Evolutionary conservation across 1,139 yeast genomes (phyloP), one percentile per base, ranked within the genome.

Genomic region (Suhomyces wounanorum): DNA sequence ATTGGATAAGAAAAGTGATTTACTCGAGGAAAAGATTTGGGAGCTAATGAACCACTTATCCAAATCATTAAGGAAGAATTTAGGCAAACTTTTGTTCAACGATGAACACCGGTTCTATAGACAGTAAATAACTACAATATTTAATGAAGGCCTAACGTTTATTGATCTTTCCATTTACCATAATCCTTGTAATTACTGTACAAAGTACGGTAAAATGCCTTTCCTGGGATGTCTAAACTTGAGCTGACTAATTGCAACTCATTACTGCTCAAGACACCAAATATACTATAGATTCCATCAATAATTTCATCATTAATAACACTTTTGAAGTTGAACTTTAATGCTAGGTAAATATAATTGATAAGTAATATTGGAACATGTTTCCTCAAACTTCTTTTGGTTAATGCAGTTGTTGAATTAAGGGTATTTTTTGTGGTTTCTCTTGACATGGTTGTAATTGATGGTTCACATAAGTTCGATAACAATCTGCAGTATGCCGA

Each of bases 121-220:
- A 47, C 43, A 33, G 17, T 13, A 18, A 28, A 37, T 21, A 26
- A 26, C 11, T 16, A 28, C 40, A 21, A 35, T 25, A n/a, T 42
- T 31, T 13, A 30, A 40, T 30, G 37, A 30, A 7, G n/a, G 23
- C 21, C 11, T 17, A 11, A 8, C 17, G 17, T 41, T 33, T 44
- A 55, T 40, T 52, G 66, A 78, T 84, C 90, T 52, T 72, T 83
- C 98, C 98, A 92, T 66, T 87, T 89, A 50, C 97, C 97, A 56
- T 78, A 79, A 58, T 81, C 84, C 64, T 82, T 82, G 69, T 90
- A 94, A 55, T 87, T 90, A 7, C 81, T 81, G 60, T 87, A 89
- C 41, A 91, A 62, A 0, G 82, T 72, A 63, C 81, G 85, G 73
- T 84, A 87, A 59, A 85, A 82, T 2, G 85, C 77, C 56, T 88